These are phyloP conservation scores for Pythium phragmitis DNA, from an alignment of 352 stramenopile species.

Conservation along the genomic window DNA sequence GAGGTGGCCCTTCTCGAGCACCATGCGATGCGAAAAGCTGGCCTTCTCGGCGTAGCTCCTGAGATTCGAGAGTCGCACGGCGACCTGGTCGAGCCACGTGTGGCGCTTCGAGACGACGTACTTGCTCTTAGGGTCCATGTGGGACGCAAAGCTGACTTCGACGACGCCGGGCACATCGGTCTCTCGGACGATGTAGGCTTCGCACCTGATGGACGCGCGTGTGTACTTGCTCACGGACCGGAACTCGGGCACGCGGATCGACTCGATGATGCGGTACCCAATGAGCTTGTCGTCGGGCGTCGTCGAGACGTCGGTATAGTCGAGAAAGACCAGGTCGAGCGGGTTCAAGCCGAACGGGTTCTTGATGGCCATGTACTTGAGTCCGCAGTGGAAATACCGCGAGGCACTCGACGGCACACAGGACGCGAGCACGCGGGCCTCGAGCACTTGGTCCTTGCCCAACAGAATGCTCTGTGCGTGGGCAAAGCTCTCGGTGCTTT, in stretches of 20 bases:
- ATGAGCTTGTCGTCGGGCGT: conserved; percentile 60
- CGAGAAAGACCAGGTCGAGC: conserved; percentile 77
- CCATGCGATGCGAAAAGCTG: conserved; percentile 59
- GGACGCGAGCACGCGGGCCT: conserved; percentile 62
- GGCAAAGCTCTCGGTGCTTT: conserved; percentile 54
- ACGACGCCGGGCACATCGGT: conserved; percentile 65
- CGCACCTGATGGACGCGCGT: conserved; percentile 72
- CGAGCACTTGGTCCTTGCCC: conserved; percentile 59
- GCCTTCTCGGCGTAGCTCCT: conserved; percentile 66
- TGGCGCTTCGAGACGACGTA: conserved; percentile 52
- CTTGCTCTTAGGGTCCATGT: conserved; percentile 82
- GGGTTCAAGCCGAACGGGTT: conserved; percentile 66
- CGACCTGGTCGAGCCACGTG: conserved; percentile 61
- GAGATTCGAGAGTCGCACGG: conserved; percentile 53
- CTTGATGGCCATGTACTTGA: conserved; percentile 84
- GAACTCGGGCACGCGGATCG: conserved; percentile 72
- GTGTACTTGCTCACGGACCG: conserved; percentile 55
- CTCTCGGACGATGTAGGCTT: conserved; percentile 80
- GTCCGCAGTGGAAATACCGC: conserved; percentile 74
- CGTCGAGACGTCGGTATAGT: conserved; percentile 82
- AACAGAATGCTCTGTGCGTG: conserved; percentile 63
- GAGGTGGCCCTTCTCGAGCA: conserved; percentile 39
- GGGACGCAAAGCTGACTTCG: conserved; percentile 81
- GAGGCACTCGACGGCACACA: conserved; percentile 58
- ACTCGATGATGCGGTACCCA: conserved; percentile 77